Base-by-base conservation (phyloP, 305 asterid species). In the Salvia sclarea region DNA sequence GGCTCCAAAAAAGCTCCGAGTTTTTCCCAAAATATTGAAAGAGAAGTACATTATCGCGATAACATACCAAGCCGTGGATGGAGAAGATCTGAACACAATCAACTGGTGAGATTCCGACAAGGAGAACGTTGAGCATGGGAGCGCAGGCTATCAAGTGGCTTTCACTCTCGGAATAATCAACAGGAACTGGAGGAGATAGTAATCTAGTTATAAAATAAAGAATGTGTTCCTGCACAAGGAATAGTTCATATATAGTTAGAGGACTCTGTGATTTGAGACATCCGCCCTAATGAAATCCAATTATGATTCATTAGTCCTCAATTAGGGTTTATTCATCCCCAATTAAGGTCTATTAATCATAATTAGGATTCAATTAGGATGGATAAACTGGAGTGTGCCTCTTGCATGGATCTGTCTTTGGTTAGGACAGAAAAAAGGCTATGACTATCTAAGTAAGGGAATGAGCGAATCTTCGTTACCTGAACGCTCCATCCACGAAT, bases 41-140 rank as follows among this genome's bases (percentile, higher is more conserved):
- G 44, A 59, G 57, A 45, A 38, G 28, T 7, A 37, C 37, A 63
- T 47, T 54, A 12, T 37, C 18, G 59, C 49, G 41, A 61, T 65
- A 33, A 66, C 87, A 24, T 86, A 94, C 99, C 95, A 94, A 76
- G 70, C 99, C 99, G 65, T 91, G 99, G 64, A 94, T 86, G 76
- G 98, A 94, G 78, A 94, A 94, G 68, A 94, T 89, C 80, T 91
- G 97, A 72, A 91, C 93, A 76, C 87, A 89, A 78, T 94, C 99
- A 22, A 91, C 91, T 18, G 99, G 95, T 31, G 98, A 85, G 76
- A 91, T 88, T 40, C 99, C 99, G 28, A 90, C 97, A 62, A 94
- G 95, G 50, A 94, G 90, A 75, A 85, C 82, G 78, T 91, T 89
- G 81, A 94, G 86, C 95, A 85, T 84, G 41, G 98, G 99, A 72